A percentile compares a stretch with the other conserved stretches of the same genome.
These are phyloP conservation scores for Ustanciosporium gigantosporum DNA, from an alignment of 1,284 basidiomycete genomes.

Conservation along the genomic window DNA sequence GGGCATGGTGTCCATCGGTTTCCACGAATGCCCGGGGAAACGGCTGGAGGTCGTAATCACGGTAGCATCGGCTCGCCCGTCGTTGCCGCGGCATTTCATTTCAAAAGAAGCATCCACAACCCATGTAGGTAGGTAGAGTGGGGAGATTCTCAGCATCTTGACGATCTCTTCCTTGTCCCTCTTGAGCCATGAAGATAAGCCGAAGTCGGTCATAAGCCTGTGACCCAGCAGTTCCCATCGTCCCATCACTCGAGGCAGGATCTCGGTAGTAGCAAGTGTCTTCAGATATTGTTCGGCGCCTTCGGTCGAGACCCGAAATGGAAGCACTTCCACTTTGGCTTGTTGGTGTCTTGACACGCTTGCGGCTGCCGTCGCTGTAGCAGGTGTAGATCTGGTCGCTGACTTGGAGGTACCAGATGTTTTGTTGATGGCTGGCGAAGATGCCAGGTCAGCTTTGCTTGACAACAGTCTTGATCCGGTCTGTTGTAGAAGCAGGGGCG, in stretches of 20 bases:
- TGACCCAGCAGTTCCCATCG: constrained; percentile 13
- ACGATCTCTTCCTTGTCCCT: constrained; percentile 10
- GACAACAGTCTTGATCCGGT: no score
- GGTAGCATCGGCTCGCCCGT: constrained; percentile 27
- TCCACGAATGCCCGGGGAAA: constrained; percentile 37
- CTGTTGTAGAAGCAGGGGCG: no score
- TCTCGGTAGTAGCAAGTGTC: constrained; percentile 9
- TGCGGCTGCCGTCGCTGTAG: no score
- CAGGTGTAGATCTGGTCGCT: no score
- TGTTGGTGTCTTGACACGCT: constrained; percentile 14
- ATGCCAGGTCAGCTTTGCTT: no score
- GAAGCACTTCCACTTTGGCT: constrained; percentile 33
- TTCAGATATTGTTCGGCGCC: constrained; percentile 14
- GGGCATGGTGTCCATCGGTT: constrained; percentile 33
- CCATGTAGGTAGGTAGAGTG: constrained; percentile 37
- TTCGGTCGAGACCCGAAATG: constrained; percentile 20
- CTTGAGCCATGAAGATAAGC: constrained; percentile 1
- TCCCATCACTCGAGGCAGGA: constrained; percentile 18
- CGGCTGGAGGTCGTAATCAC: constrained; percentile 14
- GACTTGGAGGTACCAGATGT: no score
- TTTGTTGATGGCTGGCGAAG: no score
- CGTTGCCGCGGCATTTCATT: constrained; percentile 34
- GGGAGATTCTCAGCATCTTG: constrained; percentile 19
- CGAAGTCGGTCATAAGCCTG: constrained; percentile 10
- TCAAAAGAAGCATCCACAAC: constrained; percentile 33